Percentiles rank a stretch among this genome's conserved stretches.
Evolutionary conservation across 2,329 filamentous ascomycete species (phyloP).

Genomic region (Phyllosticta citrichinensis): DNA sequence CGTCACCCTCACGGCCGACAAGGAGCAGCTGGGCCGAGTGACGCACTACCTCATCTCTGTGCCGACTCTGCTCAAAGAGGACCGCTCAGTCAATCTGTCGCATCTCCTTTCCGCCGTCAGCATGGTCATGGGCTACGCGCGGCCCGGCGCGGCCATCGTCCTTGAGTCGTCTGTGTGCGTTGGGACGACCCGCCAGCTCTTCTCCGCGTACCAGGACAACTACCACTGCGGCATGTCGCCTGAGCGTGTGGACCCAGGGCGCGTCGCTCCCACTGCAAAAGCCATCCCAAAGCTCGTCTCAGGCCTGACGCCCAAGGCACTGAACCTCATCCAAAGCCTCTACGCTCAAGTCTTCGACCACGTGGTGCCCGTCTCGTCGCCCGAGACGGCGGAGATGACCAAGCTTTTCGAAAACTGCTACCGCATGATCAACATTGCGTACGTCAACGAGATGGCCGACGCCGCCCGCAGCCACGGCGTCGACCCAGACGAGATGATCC

Average conservation of each 20-base stretch:
- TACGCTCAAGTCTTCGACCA: constrained; percentile 41
- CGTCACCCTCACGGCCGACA: constrained; percentile 30
- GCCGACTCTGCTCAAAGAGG: constrained; percentile 39
- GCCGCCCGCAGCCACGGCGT: constrained; percentile 38
- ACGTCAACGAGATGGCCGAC: constrained; percentile 48
- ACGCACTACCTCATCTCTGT: constrained; percentile 47
- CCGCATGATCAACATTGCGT: constrained; percentile 45
- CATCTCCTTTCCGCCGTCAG: constrained; percentile 37
- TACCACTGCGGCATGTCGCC: constrained; percentile 8
- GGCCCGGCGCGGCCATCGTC: constrained; percentile 38
- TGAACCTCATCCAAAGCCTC: constrained; percentile 34
- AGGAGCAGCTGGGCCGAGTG: constrained; percentile 27
- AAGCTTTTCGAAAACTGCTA: constrained; percentile 52
- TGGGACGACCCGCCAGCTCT: constrained; percentile 43
- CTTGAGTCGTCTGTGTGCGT: constrained; percentile 47
- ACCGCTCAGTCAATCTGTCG: constrained; percentile 40
- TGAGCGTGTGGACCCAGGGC: constrained; percentile 41
- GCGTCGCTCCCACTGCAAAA: constrained; percentile 25
- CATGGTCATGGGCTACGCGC: constrained; percentile 33
- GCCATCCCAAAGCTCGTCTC: constrained; percentile 46
- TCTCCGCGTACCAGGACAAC: constrained; percentile 15
- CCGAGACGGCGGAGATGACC: constrained; percentile 49
- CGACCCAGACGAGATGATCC: constrained; percentile 42
- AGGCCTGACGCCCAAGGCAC: constrained; percentile 38
- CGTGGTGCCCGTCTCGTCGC: constrained; percentile 40